These are phyloP conservation scores for Rubus idaeus DNA, from an alignment of 306 rosid genomes.

Conservation along the genomic window DNA sequence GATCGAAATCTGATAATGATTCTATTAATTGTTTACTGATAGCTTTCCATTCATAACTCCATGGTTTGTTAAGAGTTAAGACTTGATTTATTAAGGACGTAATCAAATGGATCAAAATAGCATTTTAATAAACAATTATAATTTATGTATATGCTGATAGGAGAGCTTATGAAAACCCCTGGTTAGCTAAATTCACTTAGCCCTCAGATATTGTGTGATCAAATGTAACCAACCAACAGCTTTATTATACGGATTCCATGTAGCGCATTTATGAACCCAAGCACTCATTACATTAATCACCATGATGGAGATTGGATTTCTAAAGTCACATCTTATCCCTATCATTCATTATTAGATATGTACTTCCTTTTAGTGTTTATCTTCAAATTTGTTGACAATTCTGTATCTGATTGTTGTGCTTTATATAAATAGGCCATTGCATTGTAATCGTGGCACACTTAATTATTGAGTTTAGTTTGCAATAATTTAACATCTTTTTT, in stretches of 20 bases:
- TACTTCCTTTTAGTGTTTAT: not conserved
- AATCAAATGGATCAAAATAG: not conserved
- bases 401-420: not conserved
- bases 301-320: conserved; percentile 2
- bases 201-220: not conserved
- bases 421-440: not conserved
- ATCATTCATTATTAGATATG: not conserved
- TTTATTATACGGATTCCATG: not conserved
- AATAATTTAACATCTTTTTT: not conserved
- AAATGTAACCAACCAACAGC: not conserved
- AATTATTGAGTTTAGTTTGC: not conserved
- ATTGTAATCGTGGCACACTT: not conserved
- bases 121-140: not conserved
- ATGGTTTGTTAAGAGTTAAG: not conserved
- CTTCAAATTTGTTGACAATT: not conserved
- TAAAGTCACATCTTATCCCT: not conserved
- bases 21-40: not conserved
- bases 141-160: not conserved
- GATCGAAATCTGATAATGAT: not conserved
- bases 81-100: not conserved
- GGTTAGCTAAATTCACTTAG: not conserved
- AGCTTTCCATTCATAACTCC: too few relatives aligned
- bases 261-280: not conserved
- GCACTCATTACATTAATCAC: not conserved
- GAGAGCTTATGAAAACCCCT: not conserved